Percentiles rank a stretch among this genome's conserved stretches.
Conservation (phyloP, 1,284 basidiomycete species). For the Naganishia cerealis region DNA sequence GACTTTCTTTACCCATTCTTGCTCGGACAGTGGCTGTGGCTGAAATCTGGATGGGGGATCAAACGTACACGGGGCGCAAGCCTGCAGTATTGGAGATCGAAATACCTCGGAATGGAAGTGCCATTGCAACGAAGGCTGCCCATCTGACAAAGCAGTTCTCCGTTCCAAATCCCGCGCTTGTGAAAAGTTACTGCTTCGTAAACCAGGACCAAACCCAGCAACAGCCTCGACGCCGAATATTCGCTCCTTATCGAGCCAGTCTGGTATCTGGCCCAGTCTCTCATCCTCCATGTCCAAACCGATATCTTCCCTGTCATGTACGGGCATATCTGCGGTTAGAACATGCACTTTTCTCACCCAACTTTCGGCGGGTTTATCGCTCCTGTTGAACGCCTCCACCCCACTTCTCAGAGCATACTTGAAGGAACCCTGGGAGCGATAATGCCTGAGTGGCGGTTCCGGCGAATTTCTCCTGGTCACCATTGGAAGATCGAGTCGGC, state of each 20-base stretch:
- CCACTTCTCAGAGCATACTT: slow-evolving; percentile 47
- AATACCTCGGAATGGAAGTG: slow-evolving; percentile 38
- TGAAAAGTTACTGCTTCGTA: neutral
- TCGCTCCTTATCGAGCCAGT: slow-evolving; percentile 47
- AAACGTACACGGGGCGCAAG: slow-evolving; percentile 38
- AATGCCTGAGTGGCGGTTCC: slow-evolving; percentile 9
- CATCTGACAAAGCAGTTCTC: slow-evolving; percentile 30
- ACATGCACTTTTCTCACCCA: slow-evolving; percentile 23
- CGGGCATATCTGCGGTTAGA: slow-evolving; percentile 26
- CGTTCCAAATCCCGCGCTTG: no score
- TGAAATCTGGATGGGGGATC: neutral
- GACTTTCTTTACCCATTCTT: slow-evolving; percentile 43
- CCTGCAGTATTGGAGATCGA: slow-evolving; percentile 42
- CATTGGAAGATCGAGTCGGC: neutral
- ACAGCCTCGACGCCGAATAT: neutral
- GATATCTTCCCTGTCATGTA: neutral
- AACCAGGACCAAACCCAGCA: neutral
- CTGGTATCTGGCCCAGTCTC: slow-evolving; percentile 47
- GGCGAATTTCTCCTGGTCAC: neutral
- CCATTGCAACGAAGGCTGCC: slow-evolving; percentile 37
- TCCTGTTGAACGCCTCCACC: slow-evolving; percentile 30
- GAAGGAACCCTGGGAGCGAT: slow-evolving; percentile 48
- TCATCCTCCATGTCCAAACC: slow-evolving; percentile 22
- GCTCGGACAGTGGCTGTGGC: slow-evolving; percentile 33
- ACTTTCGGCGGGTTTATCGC: neutral